A percentile compares a stretch with the other conserved stretches of the same genome.
Conservation (phyloP, 2,329 filamentous ascomycete species). For the Escovopsis sp. region DNA sequence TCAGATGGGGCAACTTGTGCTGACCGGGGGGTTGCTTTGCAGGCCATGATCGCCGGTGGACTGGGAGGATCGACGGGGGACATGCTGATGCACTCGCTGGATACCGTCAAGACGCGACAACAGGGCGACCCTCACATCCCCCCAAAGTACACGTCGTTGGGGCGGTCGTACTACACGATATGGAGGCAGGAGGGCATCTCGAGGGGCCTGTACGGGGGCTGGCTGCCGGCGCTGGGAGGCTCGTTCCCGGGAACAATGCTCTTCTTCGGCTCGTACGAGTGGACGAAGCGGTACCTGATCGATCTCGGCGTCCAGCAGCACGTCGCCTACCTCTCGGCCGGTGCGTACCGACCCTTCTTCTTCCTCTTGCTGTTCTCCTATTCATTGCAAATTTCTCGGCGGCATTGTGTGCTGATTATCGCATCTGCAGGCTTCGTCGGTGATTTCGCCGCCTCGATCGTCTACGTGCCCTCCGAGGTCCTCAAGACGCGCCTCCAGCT, state of each 20-base stretch:
- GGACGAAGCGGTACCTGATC: conserved; percentile 78
- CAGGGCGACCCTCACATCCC: conserved; percentile 91
- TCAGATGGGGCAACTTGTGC: not conserved
- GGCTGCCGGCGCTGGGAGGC: conserved; percentile 75
- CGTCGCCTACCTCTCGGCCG: conserved; percentile 72
- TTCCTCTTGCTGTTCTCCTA: not conserved
- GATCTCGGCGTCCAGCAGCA: conserved; percentile 71
- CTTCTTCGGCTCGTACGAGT: conserved; percentile 96
- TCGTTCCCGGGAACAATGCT: conserved; percentile 88
- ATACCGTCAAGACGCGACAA: conserved; percentile 96
- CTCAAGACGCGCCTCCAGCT: conserved; percentile 94
- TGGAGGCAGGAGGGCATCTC: conserved; percentile 80
- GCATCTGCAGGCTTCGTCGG: conserved; percentile 60
- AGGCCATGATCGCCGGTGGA: conserved; percentile 94
- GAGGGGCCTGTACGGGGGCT: conserved; percentile 84
- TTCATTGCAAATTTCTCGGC: not conserved
- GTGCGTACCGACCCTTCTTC: conserved; percentile 27
- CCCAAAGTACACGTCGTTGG: conserved; percentile 81
- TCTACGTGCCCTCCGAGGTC: conserved; percentile 95
- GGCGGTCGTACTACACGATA: conserved; percentile 84
- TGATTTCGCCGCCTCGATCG: conserved; percentile 77
- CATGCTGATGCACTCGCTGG: conserved; percentile 96
- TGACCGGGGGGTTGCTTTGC: conserved; percentile 4
- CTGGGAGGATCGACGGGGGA: conserved; percentile 87
- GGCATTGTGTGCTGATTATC: conserved; percentile 4